Percentiles rank a stretch among this genome's conserved stretches.
phyloP scores from a whole-genome alignment of 345 rosid genomes.

The Eucalyptus regnans region DNA sequence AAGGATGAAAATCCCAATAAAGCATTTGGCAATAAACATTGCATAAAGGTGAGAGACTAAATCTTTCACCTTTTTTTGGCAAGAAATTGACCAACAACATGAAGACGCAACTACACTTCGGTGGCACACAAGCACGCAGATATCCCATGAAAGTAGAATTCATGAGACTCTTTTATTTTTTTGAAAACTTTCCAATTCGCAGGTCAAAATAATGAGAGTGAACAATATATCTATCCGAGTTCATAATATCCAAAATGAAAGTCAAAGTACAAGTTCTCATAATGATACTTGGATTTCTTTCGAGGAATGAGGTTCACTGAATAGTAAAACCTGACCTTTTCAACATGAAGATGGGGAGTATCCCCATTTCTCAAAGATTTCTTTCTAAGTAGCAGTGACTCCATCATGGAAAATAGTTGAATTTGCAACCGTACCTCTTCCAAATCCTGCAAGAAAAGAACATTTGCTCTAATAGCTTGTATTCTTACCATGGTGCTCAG shows the following conservation, averaged over 20 bases:
- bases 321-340: constrained; percentile 38
- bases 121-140: neutral
- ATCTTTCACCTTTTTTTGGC: neutral
- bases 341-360: constrained; percentile 43
- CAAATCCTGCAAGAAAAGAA: constrained; percentile 35
- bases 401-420: constrained; percentile 49
- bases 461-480: neutral
- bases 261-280: neutral
- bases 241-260: neutral
- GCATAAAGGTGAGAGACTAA: neutral
- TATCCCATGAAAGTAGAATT: neutral
- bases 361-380: constrained; percentile 55
- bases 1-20: neutral
- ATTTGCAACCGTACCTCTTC: constrained; percentile 50
- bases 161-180: neutral
- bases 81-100: neutral
- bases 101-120: neutral
- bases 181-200: neutral
- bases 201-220: neutral
- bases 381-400: constrained; percentile 58
- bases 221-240: neutral
- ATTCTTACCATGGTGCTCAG: neutral
- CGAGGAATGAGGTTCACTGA: neutral
- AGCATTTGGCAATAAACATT: neutral
- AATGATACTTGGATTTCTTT: neutral